Base-by-base conservation (phyloP, 208 protist genomes). In the Leishmania braziliensis region DNA sequence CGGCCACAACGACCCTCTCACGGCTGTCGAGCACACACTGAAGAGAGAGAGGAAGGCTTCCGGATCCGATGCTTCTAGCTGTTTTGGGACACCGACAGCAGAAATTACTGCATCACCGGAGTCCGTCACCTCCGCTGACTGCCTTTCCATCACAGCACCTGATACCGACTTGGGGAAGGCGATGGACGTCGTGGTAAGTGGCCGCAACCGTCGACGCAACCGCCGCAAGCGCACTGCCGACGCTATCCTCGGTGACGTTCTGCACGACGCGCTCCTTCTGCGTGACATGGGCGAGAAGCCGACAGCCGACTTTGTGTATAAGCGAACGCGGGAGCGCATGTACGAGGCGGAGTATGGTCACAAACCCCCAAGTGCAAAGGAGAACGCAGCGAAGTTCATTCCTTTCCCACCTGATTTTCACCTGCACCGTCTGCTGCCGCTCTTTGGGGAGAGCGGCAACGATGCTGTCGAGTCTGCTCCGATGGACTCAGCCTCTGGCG, bases 281-380 rank as follows among this genome's bases (percentile, higher is more conserved):
- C 92, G 94, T 8, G 94, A 97, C 83, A 86, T 89, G 83, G 94
- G 94, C n/a, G 83, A 95, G 76, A 93, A 95, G 84, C 90, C 94
- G 14, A 88, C 85, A 26, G 72, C 87, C 9, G 92, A 97, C 79
- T 97, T 97, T 83, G 86, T 97, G 14, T 95, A 97, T 86, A 95
- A 97, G 78, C 89, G 89, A 1, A 90, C 92, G 14, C 94, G 95
- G 85, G 92, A 97, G 80, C 89, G 92, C 51, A 86, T 95, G 71
- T 97, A 97, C 81, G 94, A 95, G 84, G 92, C 88, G 81, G 89
- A 95, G 86, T 93, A 95, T 80, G 94, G 94, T 18, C 86, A 84
- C 60, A 95, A 95, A 78, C 91, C 91, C 8, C 89, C 93, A 5
- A 92, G 83, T 65, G 75, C 85, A 66, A 92, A 89, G 82, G 93